Percentiles rank a stretch among this genome's conserved stretches.
Evolutionary conservation across 768 basidiomycete genomes (phyloP).

Genomic region (Cyclocybe aegerita): DNA sequence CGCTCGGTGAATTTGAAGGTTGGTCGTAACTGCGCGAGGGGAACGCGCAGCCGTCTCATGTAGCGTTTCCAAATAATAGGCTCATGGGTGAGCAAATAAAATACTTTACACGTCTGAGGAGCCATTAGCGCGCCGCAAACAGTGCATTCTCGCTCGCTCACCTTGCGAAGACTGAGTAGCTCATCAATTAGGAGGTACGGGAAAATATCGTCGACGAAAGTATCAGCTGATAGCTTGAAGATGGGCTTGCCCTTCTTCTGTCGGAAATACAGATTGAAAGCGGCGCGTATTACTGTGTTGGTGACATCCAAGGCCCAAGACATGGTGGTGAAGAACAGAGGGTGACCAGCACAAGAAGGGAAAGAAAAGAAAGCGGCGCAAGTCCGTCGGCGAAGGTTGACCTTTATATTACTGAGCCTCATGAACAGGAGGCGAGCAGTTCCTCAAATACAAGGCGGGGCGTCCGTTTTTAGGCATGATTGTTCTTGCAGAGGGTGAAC

Average conservation of each 20-base stretch:
- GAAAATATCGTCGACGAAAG: slow-evolving; percentile 44
- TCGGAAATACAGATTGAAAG: slow-evolving; percentile 9
- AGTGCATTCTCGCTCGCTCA: slow-evolving; percentile 16
- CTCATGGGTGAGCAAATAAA: slow-evolving; percentile 65
- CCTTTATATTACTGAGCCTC: too few species aligned
- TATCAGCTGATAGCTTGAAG: slow-evolving; percentile 35
- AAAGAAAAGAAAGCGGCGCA: not conserved
- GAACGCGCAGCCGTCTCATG: slow-evolving; percentile 51
- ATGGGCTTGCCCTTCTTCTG: slow-evolving; percentile 8
- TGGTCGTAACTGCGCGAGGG: slow-evolving; percentile 61
- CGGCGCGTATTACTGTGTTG: slow-evolving; percentile 1
- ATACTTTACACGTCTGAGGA: slow-evolving; percentile 53
- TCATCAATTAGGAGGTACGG: slow-evolving; percentile 44
- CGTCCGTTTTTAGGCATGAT: too few species aligned
- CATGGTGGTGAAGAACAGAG: slow-evolving; percentile 7
- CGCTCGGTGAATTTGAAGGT: slow-evolving; percentile 44
- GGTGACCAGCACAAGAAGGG: slow-evolving; percentile 13
- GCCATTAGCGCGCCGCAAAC: not conserved
- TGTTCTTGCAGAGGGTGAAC: too few species aligned
- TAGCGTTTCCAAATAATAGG: slow-evolving; percentile 71
- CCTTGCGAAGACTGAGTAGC: slow-evolving; percentile 43
- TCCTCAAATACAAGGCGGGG: too few species aligned
- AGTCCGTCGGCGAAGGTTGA: too few species aligned
- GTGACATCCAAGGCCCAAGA: slow-evolving; percentile 2
- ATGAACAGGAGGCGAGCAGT: too few species aligned